These are phyloP conservation scores for Paraphaeosphaeria minitans DNA, from an alignment of 2,329 filamentous ascomycete genomes.

Conservation along the genomic window DNA sequence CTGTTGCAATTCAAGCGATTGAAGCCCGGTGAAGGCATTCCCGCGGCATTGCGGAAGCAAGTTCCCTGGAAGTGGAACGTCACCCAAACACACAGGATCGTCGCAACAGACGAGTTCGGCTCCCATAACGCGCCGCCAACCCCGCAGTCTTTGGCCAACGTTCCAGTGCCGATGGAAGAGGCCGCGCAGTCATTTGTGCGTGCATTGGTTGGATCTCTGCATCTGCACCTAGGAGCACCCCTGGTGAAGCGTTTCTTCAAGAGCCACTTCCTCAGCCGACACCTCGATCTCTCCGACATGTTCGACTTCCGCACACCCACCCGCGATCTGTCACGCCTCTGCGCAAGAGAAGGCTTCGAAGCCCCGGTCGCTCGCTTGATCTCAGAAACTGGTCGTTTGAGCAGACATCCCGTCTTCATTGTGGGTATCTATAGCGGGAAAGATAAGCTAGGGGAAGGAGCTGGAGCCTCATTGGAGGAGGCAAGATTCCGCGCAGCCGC, in stretches of 20 bases:
- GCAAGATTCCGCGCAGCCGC: constrained; percentile 81
- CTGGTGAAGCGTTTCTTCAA: constrained; percentile 82
- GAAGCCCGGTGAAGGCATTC: constrained; percentile 32
- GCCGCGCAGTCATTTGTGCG: constrained; percentile 80
- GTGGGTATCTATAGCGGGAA: constrained; percentile 91
- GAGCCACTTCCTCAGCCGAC: constrained; percentile 80
- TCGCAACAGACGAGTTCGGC: constrained; percentile 86
- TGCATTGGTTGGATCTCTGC: constrained; percentile 82
- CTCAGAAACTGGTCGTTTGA: constrained; percentile 85
- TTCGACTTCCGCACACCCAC: constrained; percentile 87
- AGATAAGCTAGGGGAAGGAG: constrained; percentile 92
- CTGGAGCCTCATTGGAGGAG: constrained; percentile 76
- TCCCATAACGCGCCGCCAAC: constrained; percentile 55
- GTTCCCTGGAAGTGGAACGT: constrained; percentile 45
- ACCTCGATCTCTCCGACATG: constrained; percentile 74
- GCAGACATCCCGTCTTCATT: constrained; percentile 85
- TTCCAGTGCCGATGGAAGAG: constrained; percentile 52
- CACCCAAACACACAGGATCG: constrained; percentile 68
- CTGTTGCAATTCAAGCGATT: constrained; percentile 76
- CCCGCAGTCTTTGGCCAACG: constrained; percentile 28
- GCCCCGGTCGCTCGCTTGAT: constrained; percentile 83
- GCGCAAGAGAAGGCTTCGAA: constrained; percentile 87
- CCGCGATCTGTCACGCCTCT: constrained; percentile 80
- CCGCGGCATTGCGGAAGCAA: constrained; percentile 29
- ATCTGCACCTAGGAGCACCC: constrained; percentile 80